Evolutionary conservation across 2,329 filamentous ascomycete species (phyloP).

Genomic region (Davidsoniella virescens): DNA sequence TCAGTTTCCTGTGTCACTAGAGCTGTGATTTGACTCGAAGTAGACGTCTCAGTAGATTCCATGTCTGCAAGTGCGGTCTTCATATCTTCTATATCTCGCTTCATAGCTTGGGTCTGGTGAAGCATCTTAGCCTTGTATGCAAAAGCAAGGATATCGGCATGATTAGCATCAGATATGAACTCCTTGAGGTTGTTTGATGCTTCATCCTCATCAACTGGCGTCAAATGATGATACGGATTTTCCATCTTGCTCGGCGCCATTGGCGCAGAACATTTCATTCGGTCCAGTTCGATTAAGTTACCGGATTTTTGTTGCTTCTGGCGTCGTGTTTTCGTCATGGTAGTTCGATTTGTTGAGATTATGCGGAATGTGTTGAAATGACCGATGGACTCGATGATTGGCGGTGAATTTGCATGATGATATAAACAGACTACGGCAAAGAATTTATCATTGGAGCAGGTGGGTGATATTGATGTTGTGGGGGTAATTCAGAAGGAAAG

Average conservation of each 20-base stretch:
- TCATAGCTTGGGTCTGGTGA: slow-evolving; percentile 4
- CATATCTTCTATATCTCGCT: slow-evolving; percentile 4
- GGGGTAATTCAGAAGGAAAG: too few species aligned
- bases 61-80: slow-evolving; percentile 8
- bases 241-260: neutral
- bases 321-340: too few species aligned
- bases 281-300: too few species aligned
- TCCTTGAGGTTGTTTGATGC: slow-evolving; percentile 3
- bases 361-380: too few species aligned
- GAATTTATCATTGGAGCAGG: too few species aligned
- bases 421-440: too few species aligned
- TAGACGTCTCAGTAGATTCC: slow-evolving; percentile 8
- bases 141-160: slow-evolving; percentile 7
- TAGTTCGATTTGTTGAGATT: too few species aligned
- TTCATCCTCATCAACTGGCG: neutral
- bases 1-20: slow-evolving; percentile 1
- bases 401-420: too few species aligned
- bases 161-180: slow-evolving; percentile 5
- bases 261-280: neutral
- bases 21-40: slow-evolving; percentile 6
- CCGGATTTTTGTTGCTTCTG: too few species aligned
- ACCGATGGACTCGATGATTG: too few species aligned
- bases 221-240: neutral
- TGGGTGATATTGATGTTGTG: too few species aligned
- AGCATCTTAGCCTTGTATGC: slow-evolving; percentile 12